A percentile compares a stretch with the other conserved stretches of the same genome.
phyloP scores from a whole-genome alignment of 2,329 filamentous ascomycete species.

The Leptographium radiaticola region DNA sequence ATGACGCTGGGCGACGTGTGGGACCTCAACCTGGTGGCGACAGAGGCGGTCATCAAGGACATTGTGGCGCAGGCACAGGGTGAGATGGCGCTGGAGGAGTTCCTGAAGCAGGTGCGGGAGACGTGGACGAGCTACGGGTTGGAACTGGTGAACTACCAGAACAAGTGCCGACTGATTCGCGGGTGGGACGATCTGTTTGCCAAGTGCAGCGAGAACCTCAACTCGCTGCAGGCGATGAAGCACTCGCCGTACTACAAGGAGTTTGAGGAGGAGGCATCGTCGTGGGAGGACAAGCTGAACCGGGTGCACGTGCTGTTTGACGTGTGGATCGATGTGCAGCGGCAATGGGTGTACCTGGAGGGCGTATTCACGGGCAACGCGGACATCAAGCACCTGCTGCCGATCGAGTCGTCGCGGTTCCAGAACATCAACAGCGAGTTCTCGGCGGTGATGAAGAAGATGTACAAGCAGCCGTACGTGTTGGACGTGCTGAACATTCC shows the following conservation, averaged over 20 bases:
- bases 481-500: slow-evolving; percentile 93
- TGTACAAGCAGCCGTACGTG: slow-evolving; percentile 90
- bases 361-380: slow-evolving; percentile 97
- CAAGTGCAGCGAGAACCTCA: slow-evolving; percentile 95
- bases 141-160: slow-evolving; percentile 93
- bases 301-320: slow-evolving; percentile 95
- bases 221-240: slow-evolving; percentile 95
- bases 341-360: slow-evolving; percentile 98
- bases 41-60: slow-evolving; percentile 76
- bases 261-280: slow-evolving; percentile 91
- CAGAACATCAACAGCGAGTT: slow-evolving; percentile 99
- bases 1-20: slow-evolving; percentile 98
- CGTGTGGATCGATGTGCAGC: slow-evolving; percentile 99
- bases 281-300: slow-evolving; percentile 97
- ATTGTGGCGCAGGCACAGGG: slow-evolving; percentile 94
- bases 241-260: slow-evolving; percentile 99
- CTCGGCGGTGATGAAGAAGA: slow-evolving; percentile 98
- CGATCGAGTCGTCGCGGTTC: slow-evolving; percentile 91
- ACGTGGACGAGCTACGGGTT: slow-evolving; percentile 93
- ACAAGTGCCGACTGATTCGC: slow-evolving; percentile 91
- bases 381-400: slow-evolving; percentile 95
- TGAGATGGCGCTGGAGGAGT: slow-evolving; percentile 97
- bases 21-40: slow-evolving; percentile 85
- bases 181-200: slow-evolving; percentile 98
- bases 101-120: slow-evolving; percentile 89